These are phyloP conservation scores for Aspergillus cejpii DNA, from an alignment of 2,329 filamentous ascomycete species.

Conservation along the genomic window DNA sequence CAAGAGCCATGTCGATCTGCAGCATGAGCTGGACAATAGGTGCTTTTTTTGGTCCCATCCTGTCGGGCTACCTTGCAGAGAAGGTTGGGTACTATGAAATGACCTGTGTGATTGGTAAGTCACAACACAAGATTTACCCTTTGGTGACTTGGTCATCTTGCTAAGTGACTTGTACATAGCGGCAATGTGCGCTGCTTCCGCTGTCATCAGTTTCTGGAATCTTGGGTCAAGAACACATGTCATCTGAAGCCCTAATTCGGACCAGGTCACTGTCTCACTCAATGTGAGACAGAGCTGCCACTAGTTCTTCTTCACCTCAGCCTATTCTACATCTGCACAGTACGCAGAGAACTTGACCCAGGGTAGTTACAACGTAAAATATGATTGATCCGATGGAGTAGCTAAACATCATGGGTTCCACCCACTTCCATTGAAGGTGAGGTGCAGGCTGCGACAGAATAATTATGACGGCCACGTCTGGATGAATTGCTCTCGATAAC, in stretches of 20 bases:
- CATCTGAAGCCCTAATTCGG: conserved; percentile 2
- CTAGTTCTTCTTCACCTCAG: too few relatives aligned
- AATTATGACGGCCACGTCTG: too few relatives aligned
- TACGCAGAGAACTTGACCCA: too few relatives aligned
- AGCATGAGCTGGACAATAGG: conserved; percentile 23
- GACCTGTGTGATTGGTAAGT: conserved; percentile 17
- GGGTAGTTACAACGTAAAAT: too few relatives aligned
- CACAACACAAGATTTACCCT: neutral
- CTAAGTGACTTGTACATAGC: conserved; percentile 7
- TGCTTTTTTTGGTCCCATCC: conserved; percentile 19
- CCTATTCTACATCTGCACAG: too few relatives aligned
- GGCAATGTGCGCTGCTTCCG: conserved; percentile 14
- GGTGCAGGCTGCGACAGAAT: neutral
- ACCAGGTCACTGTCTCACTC: neutral
- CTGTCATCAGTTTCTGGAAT: conserved; percentile 5
- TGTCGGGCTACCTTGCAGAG: conserved; percentile 18
- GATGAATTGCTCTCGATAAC: too few relatives aligned
- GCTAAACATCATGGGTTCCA: too few relatives aligned
- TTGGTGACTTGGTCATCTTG: neutral
- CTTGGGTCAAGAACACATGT: neutral
- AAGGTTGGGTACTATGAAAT: conserved; percentile 20
- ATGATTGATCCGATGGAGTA: too few relatives aligned
- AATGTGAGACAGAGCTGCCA: neutral
- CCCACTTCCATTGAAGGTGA: neutral
- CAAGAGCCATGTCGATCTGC: conserved; percentile 19